Percentiles rank a stretch among this genome's conserved stretches.
Evolutionary conservation across 2,329 filamentous ascomycete species (phyloP).

Genomic region (Xylariaceae sp.): DNA sequence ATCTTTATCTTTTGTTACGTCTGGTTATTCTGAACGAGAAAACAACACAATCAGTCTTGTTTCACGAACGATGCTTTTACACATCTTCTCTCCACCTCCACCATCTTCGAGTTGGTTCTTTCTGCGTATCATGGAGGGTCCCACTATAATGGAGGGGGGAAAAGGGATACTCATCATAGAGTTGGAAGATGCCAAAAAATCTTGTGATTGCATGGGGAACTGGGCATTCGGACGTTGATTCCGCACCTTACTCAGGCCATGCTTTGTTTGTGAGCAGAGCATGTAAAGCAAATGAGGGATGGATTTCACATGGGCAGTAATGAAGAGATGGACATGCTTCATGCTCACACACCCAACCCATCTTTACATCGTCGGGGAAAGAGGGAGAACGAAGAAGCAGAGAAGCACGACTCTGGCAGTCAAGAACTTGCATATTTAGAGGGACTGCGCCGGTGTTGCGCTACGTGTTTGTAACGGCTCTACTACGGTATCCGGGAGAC

Average conservation of each 20-base stretch:
- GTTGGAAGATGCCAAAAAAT: slow-evolving; percentile 3
- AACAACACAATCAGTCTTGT: too few relatives aligned
- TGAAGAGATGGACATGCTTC: background rate
- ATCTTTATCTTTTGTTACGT: slow-evolving; percentile 84
- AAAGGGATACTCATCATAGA: slow-evolving; percentile 8
- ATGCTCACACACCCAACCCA: background rate
- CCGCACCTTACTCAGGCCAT: slow-evolving; percentile 1
- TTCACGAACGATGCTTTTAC: background rate
- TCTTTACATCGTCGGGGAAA: too few relatives aligned
- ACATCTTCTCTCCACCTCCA: background rate
- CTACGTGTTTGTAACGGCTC: background rate
- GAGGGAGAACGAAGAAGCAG: too few relatives aligned
- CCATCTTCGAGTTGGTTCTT: background rate
- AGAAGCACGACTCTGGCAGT: too few relatives aligned
- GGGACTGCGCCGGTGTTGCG: background rate
- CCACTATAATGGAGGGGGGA: background rate
- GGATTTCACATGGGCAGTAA: background rate
- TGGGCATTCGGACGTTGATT: slow-evolving; percentile 14
- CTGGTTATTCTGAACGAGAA: slow-evolving; percentile 63
- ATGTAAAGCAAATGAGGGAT: background rate
- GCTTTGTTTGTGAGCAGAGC: background rate
- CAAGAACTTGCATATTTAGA: background rate
- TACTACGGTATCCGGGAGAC: background rate
- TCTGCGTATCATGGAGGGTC: background rate
- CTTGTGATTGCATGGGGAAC: slow-evolving; percentile 8